Evolutionary conservation across 2,329 filamentous ascomycete genomes (phyloP), one percentile per base, ranked within the genome.

Genomic region (Pseudogymnoascus sp.): DNA sequence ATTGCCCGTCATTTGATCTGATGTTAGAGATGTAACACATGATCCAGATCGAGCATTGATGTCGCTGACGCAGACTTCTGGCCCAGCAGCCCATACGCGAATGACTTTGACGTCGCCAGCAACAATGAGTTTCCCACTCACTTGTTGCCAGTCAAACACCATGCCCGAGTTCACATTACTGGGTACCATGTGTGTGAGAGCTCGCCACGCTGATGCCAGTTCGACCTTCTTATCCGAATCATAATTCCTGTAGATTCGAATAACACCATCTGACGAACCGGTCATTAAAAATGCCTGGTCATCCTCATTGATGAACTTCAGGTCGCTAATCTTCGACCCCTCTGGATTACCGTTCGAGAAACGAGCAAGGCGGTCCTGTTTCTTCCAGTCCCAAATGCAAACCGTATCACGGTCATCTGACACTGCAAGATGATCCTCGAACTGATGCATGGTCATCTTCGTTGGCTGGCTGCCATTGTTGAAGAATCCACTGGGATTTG

Each of bases 111-210:
- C 91, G 73, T 99, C 95, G 49, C 95, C 95, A 9, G 95, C 95
- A 34, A 97, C 95, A n/a, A 99, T 82, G 6, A 96, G 88, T 65
- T 91, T 90, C 6, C 95, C 95, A 69, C 91, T 91, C n/a, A 96
- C 93, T 77, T 99, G 95, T 74, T 97, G 93, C 95, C 95, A 99
- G 75, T 99, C 93, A 73, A 97, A 96, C 25, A 97, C 93, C 77
- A 99, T 88, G 21, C 95, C 95, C 1, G 93, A 93, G 74, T 96
- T 96, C 71, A 93, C 89, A 71, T 93, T 96, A 74, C 91, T 96
- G 3, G 93, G 91, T 5, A 97, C 89, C 73, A 97, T 89, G 76
- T 99, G 91, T 11, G 91, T 96, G 64, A 99, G 78, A 3, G 95
- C 95, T 56, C 95, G 87, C 86, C 96, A 97, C 16, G 91, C 85